These are phyloP conservation scores for Phaffomyces thermotolerans DNA, from an alignment of 805 yeast species.

Conservation along the genomic window DNA sequence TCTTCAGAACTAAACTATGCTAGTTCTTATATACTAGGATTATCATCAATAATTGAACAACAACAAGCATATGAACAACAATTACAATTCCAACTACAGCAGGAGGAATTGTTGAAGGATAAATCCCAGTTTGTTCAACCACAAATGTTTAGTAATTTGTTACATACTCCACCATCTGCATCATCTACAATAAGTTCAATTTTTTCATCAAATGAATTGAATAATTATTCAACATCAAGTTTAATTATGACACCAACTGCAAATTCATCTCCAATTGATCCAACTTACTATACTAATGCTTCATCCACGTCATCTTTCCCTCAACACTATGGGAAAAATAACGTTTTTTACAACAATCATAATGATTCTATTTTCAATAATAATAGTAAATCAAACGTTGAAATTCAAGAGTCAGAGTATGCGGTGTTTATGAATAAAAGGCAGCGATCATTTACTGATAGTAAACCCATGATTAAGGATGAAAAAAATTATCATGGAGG, in stretches of 20 bases:
- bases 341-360: constrained; percentile 2
- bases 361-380: not conserved
- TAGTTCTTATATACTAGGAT: constrained; percentile 6
- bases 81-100: not conserved
- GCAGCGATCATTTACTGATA: not conserved
- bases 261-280: constrained; percentile 7
- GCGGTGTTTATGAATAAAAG: constrained; percentile 4
- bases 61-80: constrained; percentile 1
- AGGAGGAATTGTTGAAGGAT: not conserved
- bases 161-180: constrained; percentile 10
- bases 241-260: constrained; percentile 7
- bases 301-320: not conserved
- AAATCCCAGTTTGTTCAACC: constrained; percentile 2
- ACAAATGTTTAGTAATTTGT: constrained; percentile 1
- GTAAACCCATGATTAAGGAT: not conserved
- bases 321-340: constrained; percentile 1
- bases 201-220: constrained; percentile 6
- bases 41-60: not conserved
- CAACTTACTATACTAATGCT: constrained; percentile 1
- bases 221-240: constrained; percentile 7
- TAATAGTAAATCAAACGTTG: not conserved
- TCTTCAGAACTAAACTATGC: constrained; percentile 6
- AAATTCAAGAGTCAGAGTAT: constrained; percentile 2
- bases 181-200: constrained; percentile 10
- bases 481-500: not conserved